Base-by-base conservation (phyloP, 2,329 filamentous ascomycete genomes). In the Colletotrichum coccodes region DNA sequence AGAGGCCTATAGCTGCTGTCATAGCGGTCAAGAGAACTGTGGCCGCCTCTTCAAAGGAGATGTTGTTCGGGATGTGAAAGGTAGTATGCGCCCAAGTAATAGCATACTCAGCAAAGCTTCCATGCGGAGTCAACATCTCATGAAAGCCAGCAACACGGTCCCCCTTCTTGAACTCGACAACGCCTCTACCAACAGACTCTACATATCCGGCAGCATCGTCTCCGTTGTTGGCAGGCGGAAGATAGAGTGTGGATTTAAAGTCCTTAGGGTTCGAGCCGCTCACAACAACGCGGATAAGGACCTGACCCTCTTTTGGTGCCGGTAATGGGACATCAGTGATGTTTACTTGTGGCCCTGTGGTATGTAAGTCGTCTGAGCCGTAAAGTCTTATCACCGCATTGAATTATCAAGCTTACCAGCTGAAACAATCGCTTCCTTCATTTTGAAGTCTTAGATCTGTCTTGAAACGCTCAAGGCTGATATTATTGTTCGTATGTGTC, bases 61-160 rank as follows among this genome's bases (percentile, higher is more conserved):
- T 75, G 1, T 50, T 68, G 0, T 56, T 21, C 0, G 82, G 80
- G 0, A 84, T 60, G 16, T 76, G 76, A 71, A 83, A 84, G 60
- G 75, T 80, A 44, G 83, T 81, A 4, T 70, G 66, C 38, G 82
- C 78, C 38, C 84, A 77, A 1, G 80, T 80, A 2, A 84, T 50
- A 1, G 76, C 76, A 47, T 83, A 82, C 64, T 82, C 72, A 49
- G 77, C 77, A 64, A 79, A 83, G 2, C 79, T 84, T 4, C 89
- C 89, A 44, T 82, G 76, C 0, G 83, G 81, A 3, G 77, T 78
- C 61, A 78, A 72, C 82, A 90, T 89, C 71, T 86, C 79, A 65
- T 85, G 83, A 59, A 84, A 84, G 2, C 79, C 81, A 6, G 79
- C 80, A 28, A 85, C 83, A 46, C 83, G 77, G 70, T 85, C 83